Evolutionary conservation across 345 rosid genomes (phyloP), one percentile per base, ranked within the genome.

Genomic region (Melaleuca alternifolia): DNA sequence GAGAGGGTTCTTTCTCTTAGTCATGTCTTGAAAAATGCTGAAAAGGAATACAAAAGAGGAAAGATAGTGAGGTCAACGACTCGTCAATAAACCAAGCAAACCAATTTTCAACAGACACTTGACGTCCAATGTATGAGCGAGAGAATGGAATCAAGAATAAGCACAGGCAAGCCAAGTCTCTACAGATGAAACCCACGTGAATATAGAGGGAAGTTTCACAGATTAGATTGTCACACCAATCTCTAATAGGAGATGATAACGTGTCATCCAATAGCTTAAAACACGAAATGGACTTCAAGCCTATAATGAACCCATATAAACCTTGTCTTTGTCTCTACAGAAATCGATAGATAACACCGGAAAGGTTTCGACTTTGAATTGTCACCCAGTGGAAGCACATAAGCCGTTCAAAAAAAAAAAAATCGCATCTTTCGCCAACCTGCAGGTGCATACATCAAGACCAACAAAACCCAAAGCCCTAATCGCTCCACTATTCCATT

Each of bases 1-100:
- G 85, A 85, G 81, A 83, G 99, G 99, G 82, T 95, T 96, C 92
- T 89, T 95, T 86, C 91, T 95, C 93, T 93, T 94, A 89, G 89
- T 91, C 99, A 97, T 97, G 46, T 88, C 90, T 87, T 53, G 54
- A 76, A 88, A 84, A 87, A 82, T 84, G 50, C 71, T 76, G 87
- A 61, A 86, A 28, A 52, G 46, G 37, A 52, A 81, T 15, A 56
- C 48, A 33, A 41, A 53, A 48, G 37, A 77, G 50, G 56, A 62
- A 46, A 54, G 54, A 61, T 11, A 62, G 50, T 18, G 6, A 48
- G 16, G 24, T 56, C 24, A 59, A 61, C 20, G 82, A 28, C 33
- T 26, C 62, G 53, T 33, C 6, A 16, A 54, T 59, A 23, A 30
- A 84, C 33, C 65, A 5, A 59, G 65, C 33, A 5, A 59, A 59